These are phyloP conservation scores for Talaromyces wortmannii DNA, from an alignment of 495 filamentous ascomycete genomes.

Conservation along the genomic window DNA sequence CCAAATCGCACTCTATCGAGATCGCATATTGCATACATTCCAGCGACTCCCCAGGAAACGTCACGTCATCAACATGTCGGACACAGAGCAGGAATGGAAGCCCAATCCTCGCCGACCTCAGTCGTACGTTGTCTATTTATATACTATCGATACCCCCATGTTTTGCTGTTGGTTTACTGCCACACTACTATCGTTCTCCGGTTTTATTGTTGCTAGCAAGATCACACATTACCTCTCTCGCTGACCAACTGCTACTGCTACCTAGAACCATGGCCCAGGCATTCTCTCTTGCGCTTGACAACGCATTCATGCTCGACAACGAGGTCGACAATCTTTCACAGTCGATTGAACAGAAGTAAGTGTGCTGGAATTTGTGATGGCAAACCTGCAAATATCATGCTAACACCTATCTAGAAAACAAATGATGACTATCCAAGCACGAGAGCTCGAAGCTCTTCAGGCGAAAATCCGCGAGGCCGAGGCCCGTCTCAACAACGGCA, in stretches of 20 bases:
- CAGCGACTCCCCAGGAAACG: constrained; percentile 3
- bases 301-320: constrained; percentile 80
- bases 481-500: constrained; percentile 53
- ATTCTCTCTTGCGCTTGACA: constrained; percentile 81
- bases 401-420: constrained; percentile 34
- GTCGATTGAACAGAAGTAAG: constrained; percentile 80
- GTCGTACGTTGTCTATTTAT: constrained; percentile 54
- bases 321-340: constrained; percentile 69
- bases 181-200: too few relatives aligned
- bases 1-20: background rate
- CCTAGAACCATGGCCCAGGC: constrained; percentile 75
- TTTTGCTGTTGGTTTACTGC: background rate
- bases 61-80: constrained; percentile 37
- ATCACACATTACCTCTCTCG: too few relatives aligned
- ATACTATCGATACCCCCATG: background rate
- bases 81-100: constrained; percentile 70
- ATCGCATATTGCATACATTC: constrained; percentile 4
- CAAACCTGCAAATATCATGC: constrained; percentile 44
- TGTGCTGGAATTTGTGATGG: background rate
- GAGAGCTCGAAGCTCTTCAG: constrained; percentile 82
- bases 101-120: constrained; percentile 64
- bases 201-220: too few relatives aligned
- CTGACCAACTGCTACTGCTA: background rate
- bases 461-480: constrained; percentile 79
- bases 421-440: constrained; percentile 69